Percentiles rank a stretch among this genome's conserved stretches.
These are phyloP conservation scores for Penicillium nucicola DNA, from an alignment of 495 filamentous ascomycete species.

Conservation along the genomic window DNA sequence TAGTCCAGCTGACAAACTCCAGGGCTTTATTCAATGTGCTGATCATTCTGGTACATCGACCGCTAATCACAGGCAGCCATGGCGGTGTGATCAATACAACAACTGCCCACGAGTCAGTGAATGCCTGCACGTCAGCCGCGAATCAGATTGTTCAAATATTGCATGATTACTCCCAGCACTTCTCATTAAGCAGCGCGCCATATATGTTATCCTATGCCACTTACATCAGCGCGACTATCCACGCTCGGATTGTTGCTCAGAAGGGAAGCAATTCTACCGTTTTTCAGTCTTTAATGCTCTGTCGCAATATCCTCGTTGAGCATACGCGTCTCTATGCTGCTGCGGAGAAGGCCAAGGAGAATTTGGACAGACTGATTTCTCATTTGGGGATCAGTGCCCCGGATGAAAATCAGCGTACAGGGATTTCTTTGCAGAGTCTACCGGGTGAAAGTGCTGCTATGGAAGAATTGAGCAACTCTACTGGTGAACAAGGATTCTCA, in stretches of 20 bases:
- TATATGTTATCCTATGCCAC: constrained; percentile 35
- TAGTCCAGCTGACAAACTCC: background rate
- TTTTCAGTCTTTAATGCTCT: constrained; percentile 20
- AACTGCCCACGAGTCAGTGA: constrained; percentile 26
- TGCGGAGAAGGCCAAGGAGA: constrained; percentile 21
- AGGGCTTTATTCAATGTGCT: constrained; percentile 27
- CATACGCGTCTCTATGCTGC: constrained; percentile 21
- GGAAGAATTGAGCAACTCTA: background rate
- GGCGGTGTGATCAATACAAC: constrained; percentile 4
- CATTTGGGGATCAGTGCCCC: constrained; percentile 13
- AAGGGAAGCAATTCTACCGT: constrained; percentile 19
- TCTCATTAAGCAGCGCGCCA: constrained; percentile 24
- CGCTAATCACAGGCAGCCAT: constrained; percentile 19
- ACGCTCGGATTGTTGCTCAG: constrained; percentile 27
- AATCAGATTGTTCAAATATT: constrained; percentile 31
- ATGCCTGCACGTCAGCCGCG: constrained; percentile 25
- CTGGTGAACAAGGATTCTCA: background rate
- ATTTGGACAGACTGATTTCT: constrained; percentile 16
- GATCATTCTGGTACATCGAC: constrained; percentile 28
- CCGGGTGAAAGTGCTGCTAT: background rate
- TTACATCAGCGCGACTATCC: constrained; percentile 33
- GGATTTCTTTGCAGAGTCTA: background rate
- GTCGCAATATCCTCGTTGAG: constrained; percentile 14
- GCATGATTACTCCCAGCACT: constrained; percentile 24
- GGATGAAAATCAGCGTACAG: background rate